Base-by-base conservation (phyloP, 2,329 filamentous ascomycete genomes). In the Mycogone perniciosa region DNA sequence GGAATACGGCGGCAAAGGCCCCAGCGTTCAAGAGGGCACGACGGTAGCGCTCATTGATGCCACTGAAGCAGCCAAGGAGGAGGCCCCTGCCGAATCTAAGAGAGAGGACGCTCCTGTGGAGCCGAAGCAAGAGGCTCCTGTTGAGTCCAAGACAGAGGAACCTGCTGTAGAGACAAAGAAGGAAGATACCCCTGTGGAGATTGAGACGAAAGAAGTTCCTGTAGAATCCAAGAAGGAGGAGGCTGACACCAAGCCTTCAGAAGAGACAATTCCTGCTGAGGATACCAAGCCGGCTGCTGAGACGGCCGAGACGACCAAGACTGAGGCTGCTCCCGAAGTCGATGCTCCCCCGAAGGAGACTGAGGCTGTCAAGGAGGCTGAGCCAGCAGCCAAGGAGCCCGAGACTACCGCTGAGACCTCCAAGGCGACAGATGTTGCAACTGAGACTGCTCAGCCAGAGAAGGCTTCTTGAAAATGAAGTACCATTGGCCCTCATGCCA, bases 1-100 rank as follows among this genome's bases (percentile, higher is more conserved):
- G 57, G 81, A 79, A 54, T 96, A 96, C 64, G 92, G 91, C 51
- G 92, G 91, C 29, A 83, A 84, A 59, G 85, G 81, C 44, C 61
- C 64, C 10, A 67, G 62, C 38, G 68, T 73, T 49, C 71, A 67
- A 59, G 65, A 70, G 30, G 69, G 65, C 8, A 51, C 64, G 34
- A 61, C 64, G 2, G 61, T 72, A 29, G 45, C 59, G 31, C 55
- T 71, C 26, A 57, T 54, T 6, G 60, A 62, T 5, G 44, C 26
- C 37, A 54, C 39, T 20, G 34, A 53, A 7, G 50, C 50, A 11
- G 38, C 48, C 34, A 50, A 58, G 48, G 44, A 50, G 40, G 46
- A 52, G 31, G 38, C 58, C 30, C 41, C 52, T 41, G 40, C 53
- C 34, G 45, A 31, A 20, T 13, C 44, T 31, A 48, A 50, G 38